Conservation (phyloP, 1,139 yeast species). For the Yamadazyma conglobata region DNA sequence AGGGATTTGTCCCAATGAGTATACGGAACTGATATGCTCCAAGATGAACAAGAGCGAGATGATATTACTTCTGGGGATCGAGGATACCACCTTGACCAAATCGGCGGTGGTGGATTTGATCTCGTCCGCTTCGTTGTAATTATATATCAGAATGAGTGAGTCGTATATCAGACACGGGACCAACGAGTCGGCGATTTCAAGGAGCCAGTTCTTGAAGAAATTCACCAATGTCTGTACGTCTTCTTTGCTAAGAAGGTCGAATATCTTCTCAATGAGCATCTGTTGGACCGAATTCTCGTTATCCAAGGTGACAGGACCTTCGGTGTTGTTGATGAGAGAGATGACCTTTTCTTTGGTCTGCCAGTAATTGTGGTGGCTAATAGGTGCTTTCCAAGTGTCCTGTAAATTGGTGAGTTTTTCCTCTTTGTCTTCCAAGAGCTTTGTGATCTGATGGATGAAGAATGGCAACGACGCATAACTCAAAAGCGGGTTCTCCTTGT, state of each 20-base stretch:
- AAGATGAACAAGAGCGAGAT: slow-evolving; percentile 35
- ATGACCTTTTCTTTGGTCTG: slow-evolving; percentile 30
- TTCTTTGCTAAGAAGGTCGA: slow-evolving; percentile 16
- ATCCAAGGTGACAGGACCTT: slow-evolving; percentile 14
- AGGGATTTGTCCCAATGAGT: slow-evolving; percentile 23
- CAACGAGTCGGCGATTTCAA: slow-evolving; percentile 42
- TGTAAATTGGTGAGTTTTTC: slow-evolving; percentile 7
- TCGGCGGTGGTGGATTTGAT: slow-evolving; percentile 12
- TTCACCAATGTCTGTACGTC: slow-evolving; percentile 20
- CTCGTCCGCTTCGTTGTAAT: slow-evolving; percentile 5
- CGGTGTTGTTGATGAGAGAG: slow-evolving; percentile 20
- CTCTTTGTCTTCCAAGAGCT: slow-evolving; percentile 19
- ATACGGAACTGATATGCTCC: slow-evolving; percentile 33
- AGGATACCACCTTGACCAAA: slow-evolving; percentile 25
- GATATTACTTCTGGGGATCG: slow-evolving; percentile 42
- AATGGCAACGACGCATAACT: slow-evolving; percentile 34
- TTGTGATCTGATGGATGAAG: slow-evolving; percentile 26
- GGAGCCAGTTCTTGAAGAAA: slow-evolving; percentile 40
- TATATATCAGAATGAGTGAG: slow-evolving; percentile 26
- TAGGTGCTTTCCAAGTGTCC: slow-evolving; percentile 29
- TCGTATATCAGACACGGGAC: slow-evolving; percentile 45
- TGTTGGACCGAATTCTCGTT: slow-evolving; percentile 23
- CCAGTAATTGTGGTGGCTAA: slow-evolving; percentile 36
- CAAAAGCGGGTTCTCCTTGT: slow-evolving; percentile 18
- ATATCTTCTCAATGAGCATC: slow-evolving; percentile 21